Base-by-base conservation (phyloP, 164 flowering plant genomes). In the Sedum album region DNA sequence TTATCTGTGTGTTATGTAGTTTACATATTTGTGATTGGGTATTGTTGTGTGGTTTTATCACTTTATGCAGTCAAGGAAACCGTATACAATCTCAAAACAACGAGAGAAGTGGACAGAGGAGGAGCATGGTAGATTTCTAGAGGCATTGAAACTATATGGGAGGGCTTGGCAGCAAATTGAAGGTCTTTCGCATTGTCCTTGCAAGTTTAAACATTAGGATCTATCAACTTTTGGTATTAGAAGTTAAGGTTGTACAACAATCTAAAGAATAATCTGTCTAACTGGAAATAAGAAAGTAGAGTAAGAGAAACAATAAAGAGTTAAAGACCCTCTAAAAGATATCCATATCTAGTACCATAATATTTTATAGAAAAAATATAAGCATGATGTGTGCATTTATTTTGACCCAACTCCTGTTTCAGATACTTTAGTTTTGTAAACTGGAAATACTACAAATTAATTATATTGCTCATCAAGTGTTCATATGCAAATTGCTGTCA, bases 101-200 rank as follows among this genome's bases (percentile, higher is more conserved):
- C 86, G 98, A 3, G 96, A 93, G 77, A 80, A 95, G 76, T 93
- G 98, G 98, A 91, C 98, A 28, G 91, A 85, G 75, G 98, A 91
- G 79, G 98, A 93, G 77, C 98, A 93, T 70, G 83, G 82, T 71
- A 84, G 88, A 83, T 93, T 93, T 75, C 79, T 93, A 0, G 97
- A 91, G 70, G 98, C 98, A 69, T 72, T 93, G 79, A 91, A 86
- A 80, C 91, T 93, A 61, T 78, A 91, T 79, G 98, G 98, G 5
- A 83, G 98, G 75, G 96, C 91, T 71, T 93, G 98, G 98, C 97
- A 89, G 79, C 87, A 84, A n/a, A 91, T 93, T 9, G 97, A 93
- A 93, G 98, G 98, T 91, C 36, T 49, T 72, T 20, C 31, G 72
- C n/a, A 41, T 74, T 18, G 49, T 71, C 9, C 6, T 6, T 25